Conservation (phyloP, 345 rosid genomes). For the Eucalyptus cloeziana region DNA sequence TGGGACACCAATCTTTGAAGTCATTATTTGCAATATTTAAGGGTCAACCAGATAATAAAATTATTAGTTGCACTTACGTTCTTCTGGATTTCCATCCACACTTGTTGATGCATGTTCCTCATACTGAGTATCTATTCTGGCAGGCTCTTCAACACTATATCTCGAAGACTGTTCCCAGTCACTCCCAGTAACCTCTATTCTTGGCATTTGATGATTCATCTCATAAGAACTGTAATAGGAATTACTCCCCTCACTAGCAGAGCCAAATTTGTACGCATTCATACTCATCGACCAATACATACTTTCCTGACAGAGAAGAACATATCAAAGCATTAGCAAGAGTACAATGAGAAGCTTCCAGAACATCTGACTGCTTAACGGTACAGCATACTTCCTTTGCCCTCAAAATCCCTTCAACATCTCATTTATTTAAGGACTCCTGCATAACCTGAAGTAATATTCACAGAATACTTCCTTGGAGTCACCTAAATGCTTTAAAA, state of each 20-base stretch:
- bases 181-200: conserved; percentile 26
- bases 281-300: conserved; percentile 35
- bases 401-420: background rate
- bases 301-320: conserved; percentile 22
- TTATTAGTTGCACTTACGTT: conserved; percentile 16
- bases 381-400: background rate
- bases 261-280: conserved; percentile 50
- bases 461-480: background rate
- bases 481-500: background rate
- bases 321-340: background rate
- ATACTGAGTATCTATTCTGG: conserved; percentile 8
- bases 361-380: background rate
- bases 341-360: background rate
- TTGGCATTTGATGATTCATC: conserved; percentile 33
- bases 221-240: conserved; percentile 25
- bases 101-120: conserved; percentile 9
- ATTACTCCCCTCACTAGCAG: conserved; percentile 32
- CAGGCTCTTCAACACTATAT: conserved; percentile 16
- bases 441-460: background rate
- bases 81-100: conserved; percentile 26
- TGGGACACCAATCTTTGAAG: background rate
- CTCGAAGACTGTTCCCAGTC: conserved; percentile 33
- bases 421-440: background rate
- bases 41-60: background rate
- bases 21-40: background rate